Conservation (phyloP, 352 stramenopile genomes). For the Phytophthora pistaciae region DNA sequence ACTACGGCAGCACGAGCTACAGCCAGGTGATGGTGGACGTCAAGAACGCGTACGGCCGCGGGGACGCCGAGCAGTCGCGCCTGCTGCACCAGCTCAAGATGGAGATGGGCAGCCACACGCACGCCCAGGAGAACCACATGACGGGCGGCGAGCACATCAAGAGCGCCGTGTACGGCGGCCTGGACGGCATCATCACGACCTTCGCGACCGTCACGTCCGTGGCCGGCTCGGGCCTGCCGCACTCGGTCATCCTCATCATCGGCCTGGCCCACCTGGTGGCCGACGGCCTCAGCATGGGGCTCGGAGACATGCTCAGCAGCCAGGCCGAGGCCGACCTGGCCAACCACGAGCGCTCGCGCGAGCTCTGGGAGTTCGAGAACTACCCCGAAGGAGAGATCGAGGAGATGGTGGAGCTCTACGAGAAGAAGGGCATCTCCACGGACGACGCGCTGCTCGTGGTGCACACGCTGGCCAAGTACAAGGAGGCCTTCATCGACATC, state of each 20-base stretch:
- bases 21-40: constrained; percentile 62
- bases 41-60: constrained; percentile 55
- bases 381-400: constrained; percentile 96
- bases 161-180: constrained; percentile 93
- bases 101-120: constrained; percentile 59
- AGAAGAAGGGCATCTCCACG: constrained; percentile 90
- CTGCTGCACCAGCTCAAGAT: constrained; percentile 77
- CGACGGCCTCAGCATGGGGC: constrained; percentile 95
- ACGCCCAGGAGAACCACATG: constrained; percentile 84
- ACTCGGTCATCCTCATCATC: constrained; percentile 95
- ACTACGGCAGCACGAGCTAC: constrained; percentile 61
- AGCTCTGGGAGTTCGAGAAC: constrained; percentile 97
- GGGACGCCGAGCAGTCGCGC: constrained; percentile 62
- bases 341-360: constrained; percentile 92
- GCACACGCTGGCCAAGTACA: constrained; percentile 96
- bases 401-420: constrained; percentile 98
- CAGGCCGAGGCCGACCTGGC: constrained; percentile 95
- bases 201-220: constrained; percentile 96
- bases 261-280: constrained; percentile 96
- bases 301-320: constrained; percentile 95
- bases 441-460: constrained; percentile 94
- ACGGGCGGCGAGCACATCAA: constrained; percentile 82
- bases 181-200: constrained; percentile 97
- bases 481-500: constrained; percentile 97
- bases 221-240: constrained; percentile 88